Evolutionary conservation across 2,329 filamentous ascomycete species (phyloP), one percentile per base, ranked within the genome.

Genomic region (Lasiodiplodia citricola): DNA sequence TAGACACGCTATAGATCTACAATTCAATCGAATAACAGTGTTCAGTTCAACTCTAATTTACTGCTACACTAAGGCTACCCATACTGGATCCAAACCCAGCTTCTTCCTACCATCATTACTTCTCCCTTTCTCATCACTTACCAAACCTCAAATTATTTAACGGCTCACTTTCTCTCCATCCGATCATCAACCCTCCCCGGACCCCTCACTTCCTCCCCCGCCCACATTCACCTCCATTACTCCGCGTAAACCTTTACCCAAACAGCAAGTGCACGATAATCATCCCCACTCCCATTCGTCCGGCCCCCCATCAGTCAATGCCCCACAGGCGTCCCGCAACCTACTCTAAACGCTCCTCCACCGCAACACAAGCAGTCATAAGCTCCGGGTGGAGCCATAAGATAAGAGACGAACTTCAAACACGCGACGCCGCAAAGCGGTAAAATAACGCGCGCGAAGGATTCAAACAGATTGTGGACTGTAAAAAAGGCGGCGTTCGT

Each of bases 221-320:
- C 28, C 18, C 52, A 8, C 28, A 21, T 56, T 6, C 52, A 56
- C 11, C n/a, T 37, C n/a, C 44, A 21, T 23, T 8, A 35, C 35
- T 25, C 56, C 56, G 35, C 56, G 56, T 35, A 58, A 58, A 58
- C 56, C 3, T 25, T 58, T 58, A 28, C 56, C 56, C 21, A 25
- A 58, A 58, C 13, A 18, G 56, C 6, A 38, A 41, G 56, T 2
- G 10, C 10, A 41, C n/a, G 56, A 58, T 18, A 23, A 41, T 58
- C 56, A 41, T 21, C 37, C n/a, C 5, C n/a, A n/a, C 6, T 41
- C 13, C 55, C 35, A 57, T 44, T 44, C 56, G 56, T 14, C 56
- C 37, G 23, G 56, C 21, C 56, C 55, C 31, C 56, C 4, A 14
- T 8, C 54, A 56, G 13, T 8, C 44, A 16, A 3, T 3, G 16